phyloP scores from a whole-genome alignment of 495 filamentous ascomycete genomes.

The Amniculicola lignicola region DNA sequence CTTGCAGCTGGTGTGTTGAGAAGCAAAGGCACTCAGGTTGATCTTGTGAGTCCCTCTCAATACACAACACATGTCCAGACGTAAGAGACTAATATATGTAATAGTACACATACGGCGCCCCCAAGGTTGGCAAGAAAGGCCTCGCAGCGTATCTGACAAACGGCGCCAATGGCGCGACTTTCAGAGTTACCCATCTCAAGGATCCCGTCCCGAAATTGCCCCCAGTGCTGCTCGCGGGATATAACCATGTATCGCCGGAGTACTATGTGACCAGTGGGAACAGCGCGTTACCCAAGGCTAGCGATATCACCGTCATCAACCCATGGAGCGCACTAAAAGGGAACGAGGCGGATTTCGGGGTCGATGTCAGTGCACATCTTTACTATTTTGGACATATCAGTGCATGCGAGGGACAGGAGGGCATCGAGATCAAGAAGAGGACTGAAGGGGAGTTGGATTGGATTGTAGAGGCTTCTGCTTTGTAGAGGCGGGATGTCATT shows the following conservation, averaged over 20 bases:
- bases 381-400: conserved; percentile 48
- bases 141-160: conserved; percentile 55
- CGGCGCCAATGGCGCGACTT: conserved; percentile 51
- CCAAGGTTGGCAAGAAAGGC: conserved; percentile 60
- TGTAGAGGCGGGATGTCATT: too few species aligned
- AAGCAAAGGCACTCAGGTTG: conserved; percentile 45
- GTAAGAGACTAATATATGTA: not conserved
- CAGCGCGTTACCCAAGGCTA: conserved; percentile 42
- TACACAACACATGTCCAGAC: not conserved
- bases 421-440: conserved; percentile 16
- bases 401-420: conserved; percentile 15
- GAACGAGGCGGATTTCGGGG: conserved; percentile 46
- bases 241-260: conserved; percentile 63
- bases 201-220: conserved; percentile 68
- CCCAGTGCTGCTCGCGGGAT: conserved; percentile 53
- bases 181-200: conserved; percentile 63
- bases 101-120: conserved; percentile 63
- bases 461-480: too few species aligned
- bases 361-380: conserved; percentile 42
- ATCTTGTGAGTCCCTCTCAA: conserved; percentile 38
- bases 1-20: conserved; percentile 59
- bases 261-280: conserved; percentile 57
- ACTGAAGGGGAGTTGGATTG: too few species aligned
- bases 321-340: conserved; percentile 42
- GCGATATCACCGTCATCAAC: conserved; percentile 44